phyloP scores from a whole-genome alignment of 2,329 filamentous ascomycete species.

The Fusarium hainanense region DNA sequence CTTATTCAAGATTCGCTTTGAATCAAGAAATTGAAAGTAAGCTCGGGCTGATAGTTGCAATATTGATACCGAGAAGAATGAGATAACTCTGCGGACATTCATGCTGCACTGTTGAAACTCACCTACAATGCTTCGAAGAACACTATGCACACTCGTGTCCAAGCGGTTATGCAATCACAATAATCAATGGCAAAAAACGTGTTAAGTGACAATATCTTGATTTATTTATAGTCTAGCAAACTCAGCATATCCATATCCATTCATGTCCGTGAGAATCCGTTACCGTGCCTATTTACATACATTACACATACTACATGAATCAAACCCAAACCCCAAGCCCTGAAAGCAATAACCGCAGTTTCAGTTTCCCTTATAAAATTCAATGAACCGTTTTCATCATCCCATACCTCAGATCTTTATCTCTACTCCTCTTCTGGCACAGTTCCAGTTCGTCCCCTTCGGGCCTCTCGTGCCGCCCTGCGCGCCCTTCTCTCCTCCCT shows the following conservation, averaged over 20 bases:
- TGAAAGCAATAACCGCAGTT: constrained; percentile 10
- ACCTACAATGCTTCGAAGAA: neutral
- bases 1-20: too few species aligned
- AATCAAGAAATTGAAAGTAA: neutral
- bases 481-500: constrained; percentile 52
- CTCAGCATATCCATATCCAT: constrained; percentile 20
- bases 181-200: neutral
- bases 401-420: neutral
- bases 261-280: constrained; percentile 32
- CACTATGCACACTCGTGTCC: neutral
- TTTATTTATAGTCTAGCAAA: constrained; percentile 28
- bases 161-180: neutral
- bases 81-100: too few species aligned
- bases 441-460: constrained; percentile 46
- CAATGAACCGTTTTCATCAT: neutral
- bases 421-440: constrained; percentile 43
- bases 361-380: neutral
- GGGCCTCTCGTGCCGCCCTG: constrained; percentile 48
- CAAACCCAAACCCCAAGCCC: neutral
- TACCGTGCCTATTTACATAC: constrained; percentile 35
- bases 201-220: neutral
- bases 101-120: neutral
- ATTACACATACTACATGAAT: constrained; percentile 30
- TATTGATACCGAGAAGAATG: too few species aligned
- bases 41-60: too few species aligned